Conservation (phyloP, 306 rosid species). For the Astragalus membranaceus region DNA sequence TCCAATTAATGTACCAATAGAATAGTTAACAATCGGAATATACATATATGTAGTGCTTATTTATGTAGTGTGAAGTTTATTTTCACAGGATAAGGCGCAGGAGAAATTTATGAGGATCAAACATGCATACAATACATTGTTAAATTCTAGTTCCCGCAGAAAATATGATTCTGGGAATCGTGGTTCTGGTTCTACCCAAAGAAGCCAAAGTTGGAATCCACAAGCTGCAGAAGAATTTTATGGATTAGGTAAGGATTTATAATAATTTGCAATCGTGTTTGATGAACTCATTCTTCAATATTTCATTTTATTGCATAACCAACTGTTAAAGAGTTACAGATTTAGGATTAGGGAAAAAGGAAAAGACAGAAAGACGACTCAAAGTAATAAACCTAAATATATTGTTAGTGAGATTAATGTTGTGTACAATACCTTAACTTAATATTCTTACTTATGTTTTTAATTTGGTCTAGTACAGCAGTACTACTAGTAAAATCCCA, state of each 20-base stretch:
- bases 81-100: conserved; percentile 71
- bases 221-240: conserved; percentile 76
- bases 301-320: background rate
- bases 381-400: background rate
- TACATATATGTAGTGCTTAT: background rate
- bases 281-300: background rate
- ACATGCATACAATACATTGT: conserved; percentile 81
- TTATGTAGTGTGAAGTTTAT: conserved; percentile 5
- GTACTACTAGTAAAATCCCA: background rate
- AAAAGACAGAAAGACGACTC: background rate
- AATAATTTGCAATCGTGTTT: conserved; percentile 1
- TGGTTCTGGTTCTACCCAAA: conserved; percentile 55
- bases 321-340: background rate
- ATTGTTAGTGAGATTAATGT: background rate
- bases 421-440: background rate
- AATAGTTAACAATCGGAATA: background rate
- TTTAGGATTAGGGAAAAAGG: background rate
- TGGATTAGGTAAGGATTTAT: conserved; percentile 63
- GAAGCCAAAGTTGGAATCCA: conserved; percentile 39
- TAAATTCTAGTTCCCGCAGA: conserved; percentile 68
- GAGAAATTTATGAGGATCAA: conserved; percentile 89
- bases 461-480: background rate
- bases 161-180: conserved; percentile 54
- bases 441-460: background rate
- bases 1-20: background rate